These are phyloP conservation scores for Pseudonectria foliicola DNA, from an alignment of 2,329 filamentous ascomycete genomes.

Conservation along the genomic window DNA sequence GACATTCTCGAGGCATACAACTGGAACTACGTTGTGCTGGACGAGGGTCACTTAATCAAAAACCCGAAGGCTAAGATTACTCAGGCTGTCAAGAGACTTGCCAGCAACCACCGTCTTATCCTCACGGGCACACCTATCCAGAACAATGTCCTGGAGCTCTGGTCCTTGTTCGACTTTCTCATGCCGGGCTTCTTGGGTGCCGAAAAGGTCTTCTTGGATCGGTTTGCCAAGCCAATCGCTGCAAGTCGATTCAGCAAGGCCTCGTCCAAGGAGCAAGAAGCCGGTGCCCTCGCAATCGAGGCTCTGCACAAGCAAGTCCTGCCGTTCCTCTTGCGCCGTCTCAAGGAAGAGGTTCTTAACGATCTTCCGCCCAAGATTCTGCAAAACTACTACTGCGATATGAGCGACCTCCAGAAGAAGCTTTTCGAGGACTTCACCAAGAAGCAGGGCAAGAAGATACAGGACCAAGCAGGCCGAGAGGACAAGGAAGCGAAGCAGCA, in stretches of 20 bases:
- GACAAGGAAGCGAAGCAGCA: slow-evolving; percentile 96
- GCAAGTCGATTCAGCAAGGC: slow-evolving; percentile 94
- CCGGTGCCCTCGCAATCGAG: slow-evolving; percentile 90
- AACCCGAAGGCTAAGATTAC: slow-evolving; percentile 97
- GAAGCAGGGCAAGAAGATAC: slow-evolving; percentile 83
- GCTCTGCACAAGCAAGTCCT: slow-evolving; percentile 98
- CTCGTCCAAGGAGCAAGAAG: slow-evolving; percentile 96
- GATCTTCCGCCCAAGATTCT: slow-evolving; percentile 96
- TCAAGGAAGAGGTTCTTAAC: slow-evolving; percentile 96
- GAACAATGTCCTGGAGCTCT: slow-evolving; percentile 93
- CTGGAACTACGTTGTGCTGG: slow-evolving; percentile 97
- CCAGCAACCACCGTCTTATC: slow-evolving; percentile 91
- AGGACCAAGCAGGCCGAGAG: slow-evolving; percentile 72
- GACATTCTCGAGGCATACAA: slow-evolving; percentile 74
- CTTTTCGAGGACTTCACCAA: slow-evolving; percentile 95
- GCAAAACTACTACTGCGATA: slow-evolving; percentile 98
- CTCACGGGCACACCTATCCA: slow-evolving; percentile 96
- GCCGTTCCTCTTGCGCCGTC: slow-evolving; percentile 87
- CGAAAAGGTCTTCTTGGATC: slow-evolving; percentile 89
- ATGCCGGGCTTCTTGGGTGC: slow-evolving; percentile 98
- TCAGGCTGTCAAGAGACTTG: slow-evolving; percentile 79
- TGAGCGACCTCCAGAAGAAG: slow-evolving; percentile 88
- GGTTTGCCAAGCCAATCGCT: slow-evolving; percentile 91
- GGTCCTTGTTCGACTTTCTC: slow-evolving; percentile 97
- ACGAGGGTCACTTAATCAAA: slow-evolving; percentile 98